Base-by-base conservation (phyloP, 192 early-diverging fungal species). In the Umbelopsis vinacea region DNA sequence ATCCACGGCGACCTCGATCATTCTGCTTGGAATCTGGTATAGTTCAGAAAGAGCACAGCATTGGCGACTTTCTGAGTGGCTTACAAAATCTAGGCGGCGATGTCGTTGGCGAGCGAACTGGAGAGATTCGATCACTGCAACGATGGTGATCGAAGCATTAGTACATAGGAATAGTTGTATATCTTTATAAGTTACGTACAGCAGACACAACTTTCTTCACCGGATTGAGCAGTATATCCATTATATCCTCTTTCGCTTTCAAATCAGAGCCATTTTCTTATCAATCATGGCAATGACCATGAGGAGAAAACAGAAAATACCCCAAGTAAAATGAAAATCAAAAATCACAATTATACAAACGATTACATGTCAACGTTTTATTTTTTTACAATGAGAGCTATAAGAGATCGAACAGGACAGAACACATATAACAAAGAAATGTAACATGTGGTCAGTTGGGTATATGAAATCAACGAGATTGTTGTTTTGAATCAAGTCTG, bases 41-140 rank as follows among this genome's bases (percentile, higher is more conserved):
- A 2, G 37, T 17, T 11, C 38, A 46, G 2, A 67, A 48, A 6
- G 37, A 71, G 8, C 68, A 67, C 26, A 47, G 68, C 24, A 52
- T 81, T 23, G 80, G 80, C 23, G 80, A 78, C 50, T 81, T 81
- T 70, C 47, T 81, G 12, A 46, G 67, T 14, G 66, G 68, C 1
- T 71, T 81, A 22, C 74, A 70, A 23, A 78, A 74, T 22, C 54
- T 76, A 21, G 71, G 72, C 7, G 80, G 80, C 19, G 74, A 78
- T 73, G 68, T 81, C 0, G 73, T 78, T 8, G 80, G 80, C 10
- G 67, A 71, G 38, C 73, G 70, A n/a, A 66, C 53, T 21, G 76
- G 76, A 24, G 48, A 53, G 46, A 52, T 68, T 3, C 57, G 52
- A n/a, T 63, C 57, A 29, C 33, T 63, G 29, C 23, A 29, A 2